Conservation (phyloP, 306 rosid species). For the Cucurbita argyrosperma region DNA sequence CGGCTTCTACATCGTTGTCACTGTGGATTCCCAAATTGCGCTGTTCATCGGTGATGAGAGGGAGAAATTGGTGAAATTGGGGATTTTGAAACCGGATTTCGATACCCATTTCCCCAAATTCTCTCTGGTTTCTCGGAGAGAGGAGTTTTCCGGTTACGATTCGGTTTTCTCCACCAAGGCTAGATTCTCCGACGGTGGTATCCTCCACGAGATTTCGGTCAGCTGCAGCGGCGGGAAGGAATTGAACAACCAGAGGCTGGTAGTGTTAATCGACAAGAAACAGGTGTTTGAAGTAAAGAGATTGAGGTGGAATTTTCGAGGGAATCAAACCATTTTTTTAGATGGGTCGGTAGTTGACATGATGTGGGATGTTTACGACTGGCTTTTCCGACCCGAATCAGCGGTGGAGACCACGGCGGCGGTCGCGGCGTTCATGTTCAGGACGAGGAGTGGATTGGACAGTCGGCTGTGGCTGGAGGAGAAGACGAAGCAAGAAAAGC, state of each 20-base stretch:
- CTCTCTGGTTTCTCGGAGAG: constrained; percentile 44
- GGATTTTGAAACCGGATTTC: neutral
- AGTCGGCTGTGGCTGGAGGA: constrained; percentile 87
- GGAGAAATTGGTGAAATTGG: constrained; percentile 6
- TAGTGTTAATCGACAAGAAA: constrained; percentile 47
- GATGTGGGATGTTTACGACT: constrained; percentile 96
- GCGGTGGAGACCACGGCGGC: constrained; percentile 35
- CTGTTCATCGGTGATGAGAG: constrained; percentile 44
- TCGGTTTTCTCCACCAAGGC: constrained; percentile 46
- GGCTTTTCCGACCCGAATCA: constrained; percentile 44
- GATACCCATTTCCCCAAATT: constrained; percentile 6
- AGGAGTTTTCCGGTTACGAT: constrained; percentile 24
- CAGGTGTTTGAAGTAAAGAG: constrained; percentile 51
- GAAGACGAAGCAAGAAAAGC: constrained; percentile 32
- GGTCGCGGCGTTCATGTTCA: constrained; percentile 62
- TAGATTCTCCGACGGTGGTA: constrained; percentile 34
- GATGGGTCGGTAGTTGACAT: constrained; percentile 79
- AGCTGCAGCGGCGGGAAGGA: constrained; percentile 29
- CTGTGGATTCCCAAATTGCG: constrained; percentile 38
- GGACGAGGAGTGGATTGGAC: constrained; percentile 69
- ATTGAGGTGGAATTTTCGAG: constrained; percentile 84
- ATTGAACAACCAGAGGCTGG: constrained; percentile 20
- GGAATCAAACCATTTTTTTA: constrained; percentile 68
- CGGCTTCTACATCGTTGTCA: constrained; percentile 38
- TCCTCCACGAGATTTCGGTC: constrained; percentile 45